phyloP scores from a whole-genome alignment of 495 filamentous ascomycete genomes.

The Elasticomyces elasticus region DNA sequence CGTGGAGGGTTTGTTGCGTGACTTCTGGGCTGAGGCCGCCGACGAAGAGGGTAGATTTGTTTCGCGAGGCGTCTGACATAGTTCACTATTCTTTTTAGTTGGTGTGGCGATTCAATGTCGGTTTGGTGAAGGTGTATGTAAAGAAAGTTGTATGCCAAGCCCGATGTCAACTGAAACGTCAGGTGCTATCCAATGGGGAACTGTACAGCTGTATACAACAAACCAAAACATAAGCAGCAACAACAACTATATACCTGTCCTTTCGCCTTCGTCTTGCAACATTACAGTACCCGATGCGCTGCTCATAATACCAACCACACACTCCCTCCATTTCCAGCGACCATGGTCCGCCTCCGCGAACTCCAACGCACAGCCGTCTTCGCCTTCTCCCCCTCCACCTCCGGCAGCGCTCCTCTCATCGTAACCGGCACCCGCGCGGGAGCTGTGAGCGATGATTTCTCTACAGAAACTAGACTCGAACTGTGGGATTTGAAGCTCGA shows the following conservation, averaged over 20 bases:
- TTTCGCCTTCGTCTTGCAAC: neutral
- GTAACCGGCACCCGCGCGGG: slow-evolving; percentile 94
- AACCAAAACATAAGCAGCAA: no score
- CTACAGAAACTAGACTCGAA: slow-evolving; percentile 91
- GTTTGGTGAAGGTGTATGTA: no score
- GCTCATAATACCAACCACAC: neutral
- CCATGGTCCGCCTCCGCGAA: slow-evolving; percentile 89
- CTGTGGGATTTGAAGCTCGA: slow-evolving; percentile 87
- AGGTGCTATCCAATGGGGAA: no score
- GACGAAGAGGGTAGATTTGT: slow-evolving; percentile 84
- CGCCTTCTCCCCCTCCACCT: slow-evolving; percentile 83
- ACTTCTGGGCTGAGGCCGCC: slow-evolving; percentile 78
- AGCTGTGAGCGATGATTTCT: slow-evolving; percentile 94
- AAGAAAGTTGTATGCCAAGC: no score
- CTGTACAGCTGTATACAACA: no score
- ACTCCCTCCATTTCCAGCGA: slow-evolving; percentile 11
- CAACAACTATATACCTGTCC: no score
- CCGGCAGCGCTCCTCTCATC: slow-evolving; percentile 61
- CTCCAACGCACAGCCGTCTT: slow-evolving; percentile 94
- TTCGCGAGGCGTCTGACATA: slow-evolving; percentile 73
- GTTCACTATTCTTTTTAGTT: slow-evolving; percentile 15
- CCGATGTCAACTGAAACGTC: no score
- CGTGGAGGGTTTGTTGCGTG: slow-evolving; percentile 61
- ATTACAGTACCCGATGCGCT: neutral
- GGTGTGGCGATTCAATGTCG: neutral